Conservation (phyloP, 306 rosid genomes). For the Quercus gilva region DNA sequence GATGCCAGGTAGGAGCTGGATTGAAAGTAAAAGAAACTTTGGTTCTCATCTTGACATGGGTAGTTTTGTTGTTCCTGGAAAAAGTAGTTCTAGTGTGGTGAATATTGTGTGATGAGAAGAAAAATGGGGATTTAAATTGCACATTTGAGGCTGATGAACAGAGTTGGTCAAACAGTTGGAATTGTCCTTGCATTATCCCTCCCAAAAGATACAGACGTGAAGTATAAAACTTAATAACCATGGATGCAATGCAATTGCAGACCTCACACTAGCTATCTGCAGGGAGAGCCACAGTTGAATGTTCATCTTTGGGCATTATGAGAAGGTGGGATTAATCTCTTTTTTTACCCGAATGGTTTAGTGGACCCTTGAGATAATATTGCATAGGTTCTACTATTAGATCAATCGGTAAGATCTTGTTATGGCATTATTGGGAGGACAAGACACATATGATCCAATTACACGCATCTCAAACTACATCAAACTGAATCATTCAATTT, state of each 20-base stretch:
- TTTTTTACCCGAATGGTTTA: not conserved
- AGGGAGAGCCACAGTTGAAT: not conserved
- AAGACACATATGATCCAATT: not conserved
- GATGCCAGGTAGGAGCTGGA: conserved; percentile 80
- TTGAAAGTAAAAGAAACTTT: conserved; percentile 38
- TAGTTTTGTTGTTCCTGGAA: conserved; percentile 21
- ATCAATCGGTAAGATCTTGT: not conserved
- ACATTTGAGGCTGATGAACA: conserved; percentile 8
- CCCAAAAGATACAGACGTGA: not conserved
- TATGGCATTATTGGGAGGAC: not conserved
- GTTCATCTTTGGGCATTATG: not conserved
- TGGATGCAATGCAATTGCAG: not conserved
- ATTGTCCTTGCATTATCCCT: not conserved
- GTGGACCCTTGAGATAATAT: not conserved
- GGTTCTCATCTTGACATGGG: conserved; percentile 29
- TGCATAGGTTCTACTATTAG: not conserved
- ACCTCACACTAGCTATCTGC: not conserved
- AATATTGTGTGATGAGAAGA: conserved; percentile 23
- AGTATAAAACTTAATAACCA: not conserved
- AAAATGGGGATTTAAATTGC: conserved; percentile 9
- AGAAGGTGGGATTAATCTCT: not conserved
- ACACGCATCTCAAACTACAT: not conserved
- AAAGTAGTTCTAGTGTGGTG: conserved; percentile 12
- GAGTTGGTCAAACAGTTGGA: too few relatives aligned
- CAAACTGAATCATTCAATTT: not conserved